Percentiles rank a stretch among this genome's conserved stretches.
phyloP scores from a whole-genome alignment of 2,329 filamentous ascomycete species.

The Magnaporthiopsis incrustans region DNA sequence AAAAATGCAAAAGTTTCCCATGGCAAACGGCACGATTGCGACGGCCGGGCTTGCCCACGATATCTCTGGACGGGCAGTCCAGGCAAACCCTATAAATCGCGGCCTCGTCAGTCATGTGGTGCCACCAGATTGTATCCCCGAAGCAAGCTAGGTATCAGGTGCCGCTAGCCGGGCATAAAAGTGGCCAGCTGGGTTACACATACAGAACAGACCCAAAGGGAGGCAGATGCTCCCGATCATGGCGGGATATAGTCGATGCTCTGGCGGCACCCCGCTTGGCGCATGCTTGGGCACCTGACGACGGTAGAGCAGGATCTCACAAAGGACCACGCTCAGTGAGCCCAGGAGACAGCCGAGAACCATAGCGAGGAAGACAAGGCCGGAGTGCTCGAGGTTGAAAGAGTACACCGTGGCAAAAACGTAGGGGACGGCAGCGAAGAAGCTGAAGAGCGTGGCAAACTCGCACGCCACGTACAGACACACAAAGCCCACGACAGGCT shows the following conservation, averaged over 20 bases:
- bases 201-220: conserved; percentile 46
- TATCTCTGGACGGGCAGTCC: conserved; percentile 38
- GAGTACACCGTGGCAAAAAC: conserved; percentile 36
- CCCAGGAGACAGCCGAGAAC: conserved; percentile 37
- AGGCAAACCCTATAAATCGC: conserved; percentile 35
- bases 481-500: conserved; percentile 53
- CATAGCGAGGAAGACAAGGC: conserved; percentile 37
- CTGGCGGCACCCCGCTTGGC: conserved; percentile 34
- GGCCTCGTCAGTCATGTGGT: too few species aligned
- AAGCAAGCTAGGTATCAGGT: not conserved
- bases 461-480: conserved; percentile 41
- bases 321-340: conserved; percentile 30
- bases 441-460: conserved; percentile 44
- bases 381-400: conserved; percentile 34
- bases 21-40: conserved; percentile 48
- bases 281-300: conserved; percentile 24
- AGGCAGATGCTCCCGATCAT: conserved; percentile 49
- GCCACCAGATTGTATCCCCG: not conserved
- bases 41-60: conserved; percentile 43
- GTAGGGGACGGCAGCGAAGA: conserved; percentile 44
- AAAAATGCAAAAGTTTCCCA: conserved; percentile 53
- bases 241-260: conserved; percentile 49
- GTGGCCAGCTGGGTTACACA: not conserved
- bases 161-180: too few species aligned
- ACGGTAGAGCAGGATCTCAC: conserved; percentile 34